These are phyloP conservation scores for Parmelia sp. DNA, from an alignment of 495 filamentous ascomycete species.

Conservation along the genomic window DNA sequence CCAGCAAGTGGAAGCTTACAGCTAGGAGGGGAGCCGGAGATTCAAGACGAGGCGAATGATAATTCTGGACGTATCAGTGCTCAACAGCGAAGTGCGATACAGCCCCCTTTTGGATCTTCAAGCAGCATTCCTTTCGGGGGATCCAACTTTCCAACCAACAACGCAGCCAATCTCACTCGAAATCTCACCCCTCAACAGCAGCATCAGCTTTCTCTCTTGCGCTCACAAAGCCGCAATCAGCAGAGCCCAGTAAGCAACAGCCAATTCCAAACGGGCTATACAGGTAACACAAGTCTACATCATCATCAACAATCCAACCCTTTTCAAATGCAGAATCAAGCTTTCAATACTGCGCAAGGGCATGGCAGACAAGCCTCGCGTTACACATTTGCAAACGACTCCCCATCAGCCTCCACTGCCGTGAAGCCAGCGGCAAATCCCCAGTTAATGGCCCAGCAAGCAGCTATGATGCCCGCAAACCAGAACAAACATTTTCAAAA, in stretches of 20 bases:
- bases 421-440: constrained; percentile 79
- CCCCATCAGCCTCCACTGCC: constrained; percentile 53
- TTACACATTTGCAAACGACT: constrained; percentile 82
- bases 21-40: constrained; percentile 86
- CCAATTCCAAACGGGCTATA: constrained; percentile 52
- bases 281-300: constrained; percentile 25
- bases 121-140: constrained; percentile 43
- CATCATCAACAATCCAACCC: constrained; percentile 45
- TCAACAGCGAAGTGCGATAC: constrained; percentile 54
- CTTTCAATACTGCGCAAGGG: constrained; percentile 54
- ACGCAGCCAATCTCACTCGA: constrained; percentile 51
- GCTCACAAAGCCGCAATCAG: constrained; percentile 47
- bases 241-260: constrained; percentile 47
- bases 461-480: constrained; percentile 76
- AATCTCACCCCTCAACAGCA: constrained; percentile 77
- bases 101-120: constrained; percentile 61
- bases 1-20: constrained; percentile 81
- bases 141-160: constrained; percentile 44
- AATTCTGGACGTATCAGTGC: constrained; percentile 42
- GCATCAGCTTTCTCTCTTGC: constrained; percentile 62
- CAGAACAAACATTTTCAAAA: constrained; percentile 55
- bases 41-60: constrained; percentile 46
- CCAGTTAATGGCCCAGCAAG: constrained; percentile 82
- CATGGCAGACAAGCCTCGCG: constrained; percentile 81
- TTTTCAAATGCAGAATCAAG: constrained; percentile 50